A percentile compares a stretch with the other conserved stretches of the same genome.
Conservation (phyloP, 139 green algal genomes). For the Mesostigma viride region DNA sequence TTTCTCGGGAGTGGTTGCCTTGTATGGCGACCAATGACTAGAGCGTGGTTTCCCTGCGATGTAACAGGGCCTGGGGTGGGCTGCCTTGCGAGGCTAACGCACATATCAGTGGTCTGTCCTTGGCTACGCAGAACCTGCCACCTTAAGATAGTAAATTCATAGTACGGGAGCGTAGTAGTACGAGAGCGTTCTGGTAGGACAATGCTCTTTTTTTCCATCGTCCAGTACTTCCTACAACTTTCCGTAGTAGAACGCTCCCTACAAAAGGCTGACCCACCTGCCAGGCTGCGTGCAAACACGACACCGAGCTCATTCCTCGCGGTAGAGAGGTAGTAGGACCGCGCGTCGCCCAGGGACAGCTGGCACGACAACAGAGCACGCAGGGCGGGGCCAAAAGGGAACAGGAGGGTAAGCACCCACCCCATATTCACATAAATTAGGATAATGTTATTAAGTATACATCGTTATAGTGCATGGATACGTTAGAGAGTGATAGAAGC, state of each 20-base stretch:
- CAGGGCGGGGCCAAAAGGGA: no score
- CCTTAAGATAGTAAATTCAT: background rate
- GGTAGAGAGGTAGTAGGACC: slow-evolving; percentile 81
- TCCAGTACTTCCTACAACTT: background rate
- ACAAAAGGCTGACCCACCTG: slow-evolving; percentile 20
- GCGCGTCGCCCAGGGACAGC: slow-evolving; percentile 68
- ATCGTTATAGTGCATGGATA: no score
- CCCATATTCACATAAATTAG: no score
- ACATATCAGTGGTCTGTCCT: background rate
- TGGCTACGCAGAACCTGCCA: background rate
- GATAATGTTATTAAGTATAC: no score
- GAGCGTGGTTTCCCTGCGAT: no score
- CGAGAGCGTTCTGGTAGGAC: background rate
- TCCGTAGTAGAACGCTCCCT: no score
- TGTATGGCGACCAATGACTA: no score
- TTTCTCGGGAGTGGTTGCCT: no score
- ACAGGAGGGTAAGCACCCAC: no score
- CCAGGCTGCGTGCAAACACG: slow-evolving; percentile 62
- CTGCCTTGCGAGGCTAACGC: no score
- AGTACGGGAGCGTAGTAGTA: background rate
- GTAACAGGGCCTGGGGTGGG: no score
- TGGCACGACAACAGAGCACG: slow-evolving; percentile 23
- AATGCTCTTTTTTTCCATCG: background rate
- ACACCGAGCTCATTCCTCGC: slow-evolving; percentile 80
- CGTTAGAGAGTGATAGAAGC: no score